Conservation (phyloP, 495 filamentous ascomycete species). For the Aspergillus affinis region DNA sequence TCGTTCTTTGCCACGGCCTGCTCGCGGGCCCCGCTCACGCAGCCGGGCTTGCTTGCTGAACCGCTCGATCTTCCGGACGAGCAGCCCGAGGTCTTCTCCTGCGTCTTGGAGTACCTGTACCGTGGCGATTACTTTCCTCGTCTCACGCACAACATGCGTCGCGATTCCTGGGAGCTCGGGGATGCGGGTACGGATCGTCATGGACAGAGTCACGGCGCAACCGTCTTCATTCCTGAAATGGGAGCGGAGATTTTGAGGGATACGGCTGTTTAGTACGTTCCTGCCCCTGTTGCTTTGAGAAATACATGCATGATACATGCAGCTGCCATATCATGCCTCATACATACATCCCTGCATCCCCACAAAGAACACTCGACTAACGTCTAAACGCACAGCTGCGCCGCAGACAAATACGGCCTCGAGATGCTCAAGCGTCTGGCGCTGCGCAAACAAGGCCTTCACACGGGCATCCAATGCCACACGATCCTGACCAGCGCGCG, state of each 20-base stretch:
- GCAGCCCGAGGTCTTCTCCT: constrained; percentile 86
- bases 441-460: constrained; percentile 82
- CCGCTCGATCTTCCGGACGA: constrained; percentile 73
- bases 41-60: constrained; percentile 44
- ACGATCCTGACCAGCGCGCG: constrained; percentile 82
- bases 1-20: constrained; percentile 64
- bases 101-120: constrained; percentile 88
- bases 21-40: constrained; percentile 16
- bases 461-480: constrained; percentile 75
- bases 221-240: constrained; percentile 64
- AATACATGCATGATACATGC: not conserved
- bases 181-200: constrained; percentile 38
- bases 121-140: constrained; percentile 90
- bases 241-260: constrained; percentile 76
- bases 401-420: constrained; percentile 77
- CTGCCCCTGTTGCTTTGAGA: constrained; percentile 1
- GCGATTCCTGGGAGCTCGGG: constrained; percentile 71
- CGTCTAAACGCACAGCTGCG: constrained; percentile 51
- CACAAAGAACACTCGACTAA: not conserved
- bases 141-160: constrained; percentile 66
- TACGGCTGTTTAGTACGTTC: constrained; percentile 73
- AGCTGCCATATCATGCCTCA: not conserved
- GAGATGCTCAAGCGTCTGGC: constrained; percentile 80
- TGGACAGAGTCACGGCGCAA: constrained; percentile 52
- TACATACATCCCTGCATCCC: not conserved